Conservation (phyloP, 2,329 filamentous ascomycete species). For the Scedosporium boydii region DNA sequence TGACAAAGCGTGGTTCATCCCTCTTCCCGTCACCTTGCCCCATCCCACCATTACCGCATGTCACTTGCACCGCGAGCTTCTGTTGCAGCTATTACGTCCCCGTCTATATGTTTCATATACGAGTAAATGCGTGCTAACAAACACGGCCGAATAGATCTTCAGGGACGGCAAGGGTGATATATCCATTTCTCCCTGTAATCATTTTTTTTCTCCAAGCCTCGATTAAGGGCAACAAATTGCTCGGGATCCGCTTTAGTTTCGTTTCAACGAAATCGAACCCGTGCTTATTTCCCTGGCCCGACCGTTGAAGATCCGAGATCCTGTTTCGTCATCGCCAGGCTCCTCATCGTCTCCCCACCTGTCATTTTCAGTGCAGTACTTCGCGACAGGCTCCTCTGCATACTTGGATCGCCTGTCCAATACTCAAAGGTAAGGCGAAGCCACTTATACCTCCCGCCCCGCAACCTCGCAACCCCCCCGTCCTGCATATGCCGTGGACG, state of each 20-base stretch:
- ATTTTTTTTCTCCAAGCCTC: not conserved
- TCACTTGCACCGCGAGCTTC: not conserved
- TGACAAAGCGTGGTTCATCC: too few species aligned
- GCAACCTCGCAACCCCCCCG: conserved; percentile 33
- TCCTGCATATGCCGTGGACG: conserved; percentile 51
- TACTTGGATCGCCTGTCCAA: conserved; percentile 11
- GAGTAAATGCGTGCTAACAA: not conserved
- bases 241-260: not conserved
- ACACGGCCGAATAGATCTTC: not conserved
- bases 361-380: not conserved
- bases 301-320: not conserved
- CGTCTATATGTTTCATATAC: not conserved
- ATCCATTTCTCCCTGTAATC: not conserved
- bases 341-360: not conserved
- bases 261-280: not conserved
- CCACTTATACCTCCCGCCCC: conserved; percentile 20
- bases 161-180: not conserved
- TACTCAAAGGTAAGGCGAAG: conserved; percentile 18
- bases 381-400: not conserved
- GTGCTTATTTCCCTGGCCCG: not conserved
- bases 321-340: not conserved
- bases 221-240: not conserved
- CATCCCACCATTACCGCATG: not conserved
- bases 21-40: not conserved
- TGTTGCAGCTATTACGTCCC: not conserved